Base-by-base conservation (phyloP, 1,284 basidiomycete species). In the Papiliotrema nemorosa region DNA sequence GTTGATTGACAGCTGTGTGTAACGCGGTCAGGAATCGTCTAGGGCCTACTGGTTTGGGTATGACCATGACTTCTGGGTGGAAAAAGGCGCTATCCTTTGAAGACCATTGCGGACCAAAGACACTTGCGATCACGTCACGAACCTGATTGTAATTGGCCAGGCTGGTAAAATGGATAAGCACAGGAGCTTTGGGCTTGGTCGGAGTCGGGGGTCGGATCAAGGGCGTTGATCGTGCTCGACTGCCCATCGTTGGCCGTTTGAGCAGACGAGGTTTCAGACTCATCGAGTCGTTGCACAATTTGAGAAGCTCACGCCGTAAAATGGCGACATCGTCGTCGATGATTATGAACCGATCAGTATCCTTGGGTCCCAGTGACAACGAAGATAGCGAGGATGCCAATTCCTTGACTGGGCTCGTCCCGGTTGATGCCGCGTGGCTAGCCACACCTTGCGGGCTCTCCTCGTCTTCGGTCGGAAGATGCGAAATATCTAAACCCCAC, bases 41-140 rank as follows among this genome's bases (percentile, higher is more conserved):
- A 1, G 92, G 92, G 3, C 93, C 93, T 9, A 88, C 90, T 5
- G 92, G 92, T 73, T 97, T 97, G 4, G 90, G 92, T 25, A 97
- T 86, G 58, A 97, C 89, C 78, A 96, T 87, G 25, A 94, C 83
- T 61, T 97, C 92, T 0, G 91, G 86, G 3, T 81, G 62, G 21
- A 55, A 63, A 56, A 50, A 74, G 1, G 63, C 58, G 5, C 62
- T 53, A 3, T 51, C 50, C 4, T 50, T 44, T 0, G 51, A 52
- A 2, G 57, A 37, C 49, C 48, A 57, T 3, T 64, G 60, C 9
- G 63, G 40, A 72, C 71, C 72, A 41, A 89, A 77, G 21, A 85
- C 78, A 21, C 81, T 83, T 57, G 90, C 84, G 22, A 97, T 79
- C n/a, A 85, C 78, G 58, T 94, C 90, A 62, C 88, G 89, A 45